Conservation (phyloP, 495 filamentous ascomycete genomes). For the Apiosordaria backusii region DNA sequence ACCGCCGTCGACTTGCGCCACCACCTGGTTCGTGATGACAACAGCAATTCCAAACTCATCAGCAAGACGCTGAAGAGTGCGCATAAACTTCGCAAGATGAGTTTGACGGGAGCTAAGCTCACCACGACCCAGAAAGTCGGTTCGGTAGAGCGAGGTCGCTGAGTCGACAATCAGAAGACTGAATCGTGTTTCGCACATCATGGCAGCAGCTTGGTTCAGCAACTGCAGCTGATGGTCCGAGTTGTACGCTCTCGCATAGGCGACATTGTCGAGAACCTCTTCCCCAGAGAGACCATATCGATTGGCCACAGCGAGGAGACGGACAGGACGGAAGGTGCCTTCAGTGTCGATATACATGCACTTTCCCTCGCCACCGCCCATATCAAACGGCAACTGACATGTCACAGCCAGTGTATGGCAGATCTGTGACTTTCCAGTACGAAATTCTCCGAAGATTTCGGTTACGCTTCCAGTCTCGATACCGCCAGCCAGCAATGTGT, state of each 20-base stretch:
- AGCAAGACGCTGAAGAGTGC: constrained; percentile 85
- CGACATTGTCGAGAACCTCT: constrained; percentile 96
- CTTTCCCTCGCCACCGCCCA: constrained; percentile 98
- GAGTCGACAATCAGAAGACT: constrained; percentile 93
- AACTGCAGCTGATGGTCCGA: constrained; percentile 95
- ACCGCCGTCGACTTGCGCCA: constrained; percentile 95
- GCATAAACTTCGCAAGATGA: constrained; percentile 96
- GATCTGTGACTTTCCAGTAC: constrained; percentile 96
- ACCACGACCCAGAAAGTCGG: constrained; percentile 91
- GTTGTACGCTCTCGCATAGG: constrained; percentile 96
- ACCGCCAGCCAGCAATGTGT: constrained; percentile 90
- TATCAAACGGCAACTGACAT: constrained; percentile 95
- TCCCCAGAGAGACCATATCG: constrained; percentile 92
- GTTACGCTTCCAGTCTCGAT: constrained; percentile 97
- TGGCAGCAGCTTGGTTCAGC: constrained; percentile 87
- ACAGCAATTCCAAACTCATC: constrained; percentile 98
- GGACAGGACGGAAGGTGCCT: constrained; percentile 92
- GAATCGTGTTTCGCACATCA: constrained; percentile 99
- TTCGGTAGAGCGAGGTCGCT: constrained; percentile 90
- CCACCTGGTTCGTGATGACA: constrained; percentile 98
- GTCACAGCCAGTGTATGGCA: constrained; percentile 98
- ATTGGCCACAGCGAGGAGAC: constrained; percentile 85
- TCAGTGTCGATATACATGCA: constrained; percentile 99
- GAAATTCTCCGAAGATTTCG: constrained; percentile 97
- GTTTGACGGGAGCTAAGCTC: constrained; percentile 86